phyloP scores from a whole-genome alignment of 1,284 basidiomycete species.

The Pseudomicrostroma phylloplanum region DNA sequence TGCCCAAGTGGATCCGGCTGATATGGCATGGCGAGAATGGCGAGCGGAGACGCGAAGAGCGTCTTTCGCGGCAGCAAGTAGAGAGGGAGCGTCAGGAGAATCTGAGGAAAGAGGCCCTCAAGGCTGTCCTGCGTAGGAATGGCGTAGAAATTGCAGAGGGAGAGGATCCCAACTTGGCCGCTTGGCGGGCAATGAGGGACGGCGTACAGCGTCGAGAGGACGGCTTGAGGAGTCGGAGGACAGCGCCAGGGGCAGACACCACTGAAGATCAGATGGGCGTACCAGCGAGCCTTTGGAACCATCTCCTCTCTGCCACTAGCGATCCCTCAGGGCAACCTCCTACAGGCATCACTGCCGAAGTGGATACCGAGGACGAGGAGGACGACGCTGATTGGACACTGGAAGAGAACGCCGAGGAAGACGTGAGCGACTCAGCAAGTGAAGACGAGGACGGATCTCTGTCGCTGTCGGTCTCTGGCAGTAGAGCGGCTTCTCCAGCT shows the following conservation, averaged over 20 bases:
- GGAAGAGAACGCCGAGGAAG: constrained; percentile 1
- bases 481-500: too few relatives aligned
- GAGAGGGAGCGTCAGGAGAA: not conserved
- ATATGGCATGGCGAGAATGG: constrained; percentile 46
- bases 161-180: not conserved
- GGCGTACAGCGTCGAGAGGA: not conserved
- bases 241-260: not conserved
- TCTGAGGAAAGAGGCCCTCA: not conserved
- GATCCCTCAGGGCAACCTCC: not conserved
- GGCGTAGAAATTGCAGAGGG: not conserved
- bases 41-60: constrained; percentile 23
- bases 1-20: constrained; percentile 29
- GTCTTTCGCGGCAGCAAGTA: constrained; percentile 11
- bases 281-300: not conserved
- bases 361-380: constrained; percentile 1
- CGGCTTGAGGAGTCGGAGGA: not conserved
- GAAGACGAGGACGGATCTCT: constrained; percentile 5
- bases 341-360: constrained; percentile 18
- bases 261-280: not conserved
- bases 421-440: constrained; percentile 16
- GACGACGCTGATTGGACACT: constrained; percentile 16
- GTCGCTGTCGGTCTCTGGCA: not conserved
- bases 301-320: not conserved
- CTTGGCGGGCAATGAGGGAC: not conserved
- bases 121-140: constrained; percentile 3